Conservation (phyloP, 805 yeast species). For the Tetrapisispora arboricola region DNA sequence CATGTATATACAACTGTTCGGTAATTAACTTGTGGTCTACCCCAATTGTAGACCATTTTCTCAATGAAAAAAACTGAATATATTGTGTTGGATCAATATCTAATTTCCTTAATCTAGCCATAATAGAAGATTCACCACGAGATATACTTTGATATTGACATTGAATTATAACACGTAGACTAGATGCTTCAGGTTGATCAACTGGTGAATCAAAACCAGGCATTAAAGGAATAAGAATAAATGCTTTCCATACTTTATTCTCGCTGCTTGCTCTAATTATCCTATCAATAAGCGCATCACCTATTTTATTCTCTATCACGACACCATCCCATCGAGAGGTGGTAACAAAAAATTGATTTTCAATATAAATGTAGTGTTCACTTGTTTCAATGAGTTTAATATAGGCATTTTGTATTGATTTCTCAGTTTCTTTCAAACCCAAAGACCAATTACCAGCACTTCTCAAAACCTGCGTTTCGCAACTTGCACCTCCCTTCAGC, state of each 20-base stretch:
- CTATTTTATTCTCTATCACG: conserved; percentile 76
- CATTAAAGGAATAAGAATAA: conserved; percentile 87
- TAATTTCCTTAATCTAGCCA: conserved; percentile 63
- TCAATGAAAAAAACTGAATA: conserved; percentile 79
- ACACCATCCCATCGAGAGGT: conserved; percentile 81
- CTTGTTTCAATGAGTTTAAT: conserved; percentile 82
- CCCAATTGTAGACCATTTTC: conserved; percentile 95
- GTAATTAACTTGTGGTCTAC: conserved; percentile 62
- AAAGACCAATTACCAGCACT: conserved; percentile 91
- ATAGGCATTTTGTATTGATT: conserved; percentile 88
- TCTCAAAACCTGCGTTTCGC: conserved; percentile 83
- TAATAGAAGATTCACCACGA: conserved; percentile 79
- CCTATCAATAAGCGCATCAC: conserved; percentile 92
- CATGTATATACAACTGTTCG: conserved; percentile 90
- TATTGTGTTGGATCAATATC: conserved; percentile 87
- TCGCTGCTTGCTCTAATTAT: conserved; percentile 79
- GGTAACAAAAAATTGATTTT: conserved; percentile 89
- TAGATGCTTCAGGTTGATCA: conserved; percentile 85
- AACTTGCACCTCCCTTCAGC: conserved; percentile 58
- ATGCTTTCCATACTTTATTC: conserved; percentile 76
- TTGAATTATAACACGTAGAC: conserved; percentile 93
- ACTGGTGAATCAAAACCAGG: conserved; percentile 95
- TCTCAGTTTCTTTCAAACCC: conserved; percentile 76
- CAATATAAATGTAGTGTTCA: conserved; percentile 87
- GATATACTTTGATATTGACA: conserved; percentile 92